Base-by-base conservation (phyloP, 768 basidiomycete species). In the Psilocybe sp. region DNA sequence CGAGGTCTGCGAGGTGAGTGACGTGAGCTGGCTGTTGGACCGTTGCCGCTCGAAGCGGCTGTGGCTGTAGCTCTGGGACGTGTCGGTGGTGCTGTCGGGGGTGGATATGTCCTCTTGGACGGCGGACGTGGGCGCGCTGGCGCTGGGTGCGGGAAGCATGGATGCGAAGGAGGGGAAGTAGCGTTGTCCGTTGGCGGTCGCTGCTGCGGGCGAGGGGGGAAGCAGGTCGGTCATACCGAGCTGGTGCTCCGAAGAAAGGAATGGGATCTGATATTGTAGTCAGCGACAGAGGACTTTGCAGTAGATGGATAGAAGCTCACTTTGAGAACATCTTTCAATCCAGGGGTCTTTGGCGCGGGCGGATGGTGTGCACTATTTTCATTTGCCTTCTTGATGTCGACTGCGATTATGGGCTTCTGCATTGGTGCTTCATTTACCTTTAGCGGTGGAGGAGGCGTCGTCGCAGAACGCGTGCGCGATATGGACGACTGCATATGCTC, bases 251-350 rank as follows among this genome's bases (percentile, higher is more conserved):
- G 83, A 82, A 15, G 84, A 80, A 16, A 87, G 69, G 11, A 78
- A 79, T 0, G 87, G 85, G 38, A 85, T 78, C 85, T 88, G 43
- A 50, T 50, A 33, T 19, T n/a, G 11, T 19, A 34, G 4, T 36
- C 23, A 48, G 48, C 36, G 31, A 51, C n/a, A 15, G 18, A 15
- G 31, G 50, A 32, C 32, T 23, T 42, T 12, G 36, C 19, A 1
- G 28, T 47, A 40, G 49, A 35, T 16, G 18, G 28, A 11, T 13
- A 37, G 42, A 37, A 23, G 16, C 31, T 40, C 63, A 84, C 87
- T 80, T 88, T 89, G 20, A 89, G 65, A 14, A 86, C 83, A 59
- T 90, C 87, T 60, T 84, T 88, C 31, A 89, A 67, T 3, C 81
- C 85, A 1, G 85, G 84, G 0, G 82, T 66, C 19, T 71, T 69